Evolutionary conservation across 768 basidiomycete species (phyloP), one percentile per base, ranked within the genome.

Genomic region (Suillus lakei): DNA sequence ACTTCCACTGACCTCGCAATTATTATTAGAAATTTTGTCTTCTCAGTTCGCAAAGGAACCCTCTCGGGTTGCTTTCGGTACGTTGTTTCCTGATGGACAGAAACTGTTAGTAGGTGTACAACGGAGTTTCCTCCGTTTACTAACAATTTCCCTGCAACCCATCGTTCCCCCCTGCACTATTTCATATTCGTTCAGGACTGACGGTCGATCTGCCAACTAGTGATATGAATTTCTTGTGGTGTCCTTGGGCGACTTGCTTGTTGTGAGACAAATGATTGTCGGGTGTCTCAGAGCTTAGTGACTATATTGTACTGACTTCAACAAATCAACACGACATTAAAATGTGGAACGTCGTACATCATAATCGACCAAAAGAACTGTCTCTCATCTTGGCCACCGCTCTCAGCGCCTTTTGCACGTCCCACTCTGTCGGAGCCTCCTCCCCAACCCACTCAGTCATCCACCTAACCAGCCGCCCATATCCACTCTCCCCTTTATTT

Each of bases 401-500:
- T 64, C 66, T 66, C 46, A 76, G 69, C 38, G 71, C 72, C 50
- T 66, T 67, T 65, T 74, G 68, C 71, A 81, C 72, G 78, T 84
- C 72, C 62, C 68, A 67, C 55, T 81, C 81, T 26, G 67, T 73
- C 9, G 89, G 88, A 62, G 85, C 72, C 63, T 74, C 50, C 72
- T 80, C 74, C 5, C 86, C 87, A 0, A 89, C 84, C 91, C 89
- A 90, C 32, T 79, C 83, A 50, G 70, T 67, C 39, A 91, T 74
- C 89, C 90, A 91, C 50, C 64, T 63, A 46, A 84, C 76, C 26
- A 89, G 69, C 69, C 71, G 76, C 51, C 67, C 66, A 76, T 86
- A 87, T 69, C 86, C 78, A 43, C 77, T 76, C 56, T 74, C 68
- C 69, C 46, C 77, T 72, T 60, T 69, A 76, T 73, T 78, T 53